A percentile compares a stretch with the other conserved stretches of the same genome.
Conservation (phyloP, 805 yeast species). For the Yamadazyma scolyti region DNA sequence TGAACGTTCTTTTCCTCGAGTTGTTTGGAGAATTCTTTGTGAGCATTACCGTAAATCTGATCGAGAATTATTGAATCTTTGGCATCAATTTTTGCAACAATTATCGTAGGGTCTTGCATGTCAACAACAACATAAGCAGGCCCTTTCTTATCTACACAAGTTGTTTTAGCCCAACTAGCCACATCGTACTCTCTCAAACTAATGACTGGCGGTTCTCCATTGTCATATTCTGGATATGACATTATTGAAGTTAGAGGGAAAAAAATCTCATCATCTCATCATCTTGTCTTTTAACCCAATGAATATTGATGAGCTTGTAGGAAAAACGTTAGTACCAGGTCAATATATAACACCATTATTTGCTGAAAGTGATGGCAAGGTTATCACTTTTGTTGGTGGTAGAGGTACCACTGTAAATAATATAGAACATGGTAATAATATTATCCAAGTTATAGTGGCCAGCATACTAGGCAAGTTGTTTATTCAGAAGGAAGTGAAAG, state of each 20-base stretch:
- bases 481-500: constrained; percentile 17
- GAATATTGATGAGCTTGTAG: neutral
- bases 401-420: constrained; percentile 56
- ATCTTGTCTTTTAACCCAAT: neutral
- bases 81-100: constrained; percentile 41
- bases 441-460: constrained; percentile 46
- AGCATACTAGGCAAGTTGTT: constrained; percentile 61
- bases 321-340: constrained; percentile 62
- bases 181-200: constrained; percentile 44
- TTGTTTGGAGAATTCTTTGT: constrained; percentile 20
- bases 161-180: constrained; percentile 50
- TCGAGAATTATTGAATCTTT: constrained; percentile 38
- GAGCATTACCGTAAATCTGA: constrained; percentile 45
- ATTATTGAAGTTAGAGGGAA: constrained; percentile 4
- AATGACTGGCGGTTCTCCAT: constrained; percentile 47
- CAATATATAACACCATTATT: constrained; percentile 64
- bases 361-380: constrained; percentile 25
- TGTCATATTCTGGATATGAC: constrained; percentile 38
- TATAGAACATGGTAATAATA: constrained; percentile 32
- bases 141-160: constrained; percentile 43
- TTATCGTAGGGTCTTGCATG: constrained; percentile 39
- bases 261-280: constrained; percentile 1
- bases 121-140: constrained; percentile 41
- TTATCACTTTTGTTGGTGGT: constrained; percentile 54
- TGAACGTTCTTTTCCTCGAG: constrained; percentile 9